These are phyloP conservation scores for Botrytis fabae DNA, from an alignment of 2,329 filamentous ascomycete species.

Conservation along the genomic window DNA sequence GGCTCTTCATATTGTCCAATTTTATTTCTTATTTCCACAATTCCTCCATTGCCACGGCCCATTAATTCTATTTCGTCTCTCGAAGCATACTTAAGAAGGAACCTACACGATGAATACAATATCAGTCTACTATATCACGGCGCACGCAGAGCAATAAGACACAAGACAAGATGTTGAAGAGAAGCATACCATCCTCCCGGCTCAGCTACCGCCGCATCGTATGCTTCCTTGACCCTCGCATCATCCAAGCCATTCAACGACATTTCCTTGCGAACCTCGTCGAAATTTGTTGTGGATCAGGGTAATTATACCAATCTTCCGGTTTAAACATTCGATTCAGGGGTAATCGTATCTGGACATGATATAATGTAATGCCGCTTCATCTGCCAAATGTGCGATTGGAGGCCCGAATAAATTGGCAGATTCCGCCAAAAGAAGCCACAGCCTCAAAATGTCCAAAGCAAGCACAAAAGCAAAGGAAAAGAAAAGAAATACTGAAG, in stretches of 20 bases:
- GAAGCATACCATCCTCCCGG: conserved; percentile 80
- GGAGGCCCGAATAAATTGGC: conserved; percentile 4
- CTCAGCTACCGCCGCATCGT: conserved; percentile 76
- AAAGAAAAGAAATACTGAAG: background rate
- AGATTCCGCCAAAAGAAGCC: background rate
- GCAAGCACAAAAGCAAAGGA: background rate
- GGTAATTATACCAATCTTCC: conserved; percentile 15
- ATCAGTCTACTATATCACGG: conserved; percentile 26
- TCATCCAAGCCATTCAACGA: conserved; percentile 94
- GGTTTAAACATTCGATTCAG: conserved; percentile 31
- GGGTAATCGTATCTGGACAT: conserved; percentile 36
- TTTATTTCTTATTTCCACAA: conserved; percentile 77
- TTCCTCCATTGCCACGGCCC: conserved; percentile 74
- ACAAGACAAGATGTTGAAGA: conserved; percentile 20
- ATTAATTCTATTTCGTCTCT: conserved; percentile 86
- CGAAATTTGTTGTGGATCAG: conserved; percentile 16
- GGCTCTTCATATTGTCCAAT: conserved; percentile 78
- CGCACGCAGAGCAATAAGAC: background rate
- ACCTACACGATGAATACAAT: conserved; percentile 58
- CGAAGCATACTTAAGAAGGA: conserved; percentile 86
- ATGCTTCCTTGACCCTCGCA: conserved; percentile 76
- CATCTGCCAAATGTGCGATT: conserved; percentile 28
- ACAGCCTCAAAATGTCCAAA: background rate
- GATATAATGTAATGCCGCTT: conserved; percentile 35
- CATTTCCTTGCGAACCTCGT: conserved; percentile 55